Evolutionary conservation across 352 stramenopile genomes (phyloP).

Genomic region (Globisporangium paddicum): DNA sequence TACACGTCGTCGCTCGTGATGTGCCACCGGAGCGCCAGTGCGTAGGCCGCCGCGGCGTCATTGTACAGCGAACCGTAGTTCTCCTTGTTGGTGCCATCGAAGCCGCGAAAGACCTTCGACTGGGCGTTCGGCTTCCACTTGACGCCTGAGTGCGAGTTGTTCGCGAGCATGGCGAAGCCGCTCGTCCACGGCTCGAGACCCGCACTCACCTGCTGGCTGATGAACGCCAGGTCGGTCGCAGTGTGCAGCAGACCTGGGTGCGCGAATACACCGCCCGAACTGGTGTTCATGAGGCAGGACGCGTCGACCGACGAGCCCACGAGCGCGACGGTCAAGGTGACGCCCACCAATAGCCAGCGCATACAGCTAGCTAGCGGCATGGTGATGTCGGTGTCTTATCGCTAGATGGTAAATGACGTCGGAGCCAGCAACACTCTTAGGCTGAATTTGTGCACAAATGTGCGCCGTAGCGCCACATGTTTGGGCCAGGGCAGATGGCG

Average conservation of each 20-base stretch:
- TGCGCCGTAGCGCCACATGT: too few species aligned
- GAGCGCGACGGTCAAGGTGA: neutral
- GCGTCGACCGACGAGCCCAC: neutral
- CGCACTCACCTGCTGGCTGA: slow-evolving; percentile 11
- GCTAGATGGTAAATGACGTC: neutral
- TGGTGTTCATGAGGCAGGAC: slow-evolving; percentile 6
- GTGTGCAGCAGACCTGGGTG: slow-evolving; percentile 18
- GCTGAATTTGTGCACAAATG: too few species aligned
- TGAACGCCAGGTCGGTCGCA: slow-evolving; percentile 11
- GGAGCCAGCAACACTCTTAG: too few species aligned
- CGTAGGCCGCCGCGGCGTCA: slow-evolving; percentile 16
- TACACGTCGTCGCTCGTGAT: slow-evolving; percentile 10
- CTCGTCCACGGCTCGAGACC: slow-evolving; percentile 17
- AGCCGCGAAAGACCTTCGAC: slow-evolving; percentile 11
- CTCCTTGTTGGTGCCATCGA: slow-evolving; percentile 9
- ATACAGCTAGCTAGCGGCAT: neutral
- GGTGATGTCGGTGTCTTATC: neutral
- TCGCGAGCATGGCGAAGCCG: slow-evolving; percentile 16
- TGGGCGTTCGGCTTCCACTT: slow-evolving; percentile 8
- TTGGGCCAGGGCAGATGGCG: too few species aligned
- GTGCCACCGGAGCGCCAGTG: slow-evolving; percentile 16
- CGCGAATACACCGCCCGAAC: slow-evolving; percentile 1
- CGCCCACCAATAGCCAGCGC: neutral
- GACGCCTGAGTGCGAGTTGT: slow-evolving; percentile 11
- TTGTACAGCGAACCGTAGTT: slow-evolving; percentile 17